Evolutionary conservation across 2,329 filamentous ascomycete genomes (phyloP), one percentile per base, ranked within the genome.

Genomic region (Nemania sp.): DNA sequence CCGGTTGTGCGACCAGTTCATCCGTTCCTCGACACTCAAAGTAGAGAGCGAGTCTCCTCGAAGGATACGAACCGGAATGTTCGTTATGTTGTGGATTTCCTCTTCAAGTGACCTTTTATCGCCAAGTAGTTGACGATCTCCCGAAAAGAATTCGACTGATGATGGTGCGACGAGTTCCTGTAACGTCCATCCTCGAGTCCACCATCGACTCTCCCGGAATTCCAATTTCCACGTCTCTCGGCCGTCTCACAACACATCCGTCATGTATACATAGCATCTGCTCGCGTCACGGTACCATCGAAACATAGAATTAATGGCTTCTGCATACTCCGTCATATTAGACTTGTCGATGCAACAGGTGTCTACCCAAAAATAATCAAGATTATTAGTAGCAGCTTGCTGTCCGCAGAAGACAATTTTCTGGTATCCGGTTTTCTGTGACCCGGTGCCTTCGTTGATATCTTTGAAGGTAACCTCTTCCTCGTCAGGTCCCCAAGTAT

Each of bases 241-340:
- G 28, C 41, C 3, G n/a, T 11, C 20, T 36, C 34, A 28, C 28
- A 20, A 42, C 7, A 55, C 41, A 41, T 51, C 47, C n/a, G n/a
- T 9, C 9, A 56, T 36, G 20, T 52, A 56, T 3, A 48, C 48
- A 28, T 51, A 52, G 30, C 52, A 56, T 36, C 14, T 41, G 6
- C 9, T 33, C 12, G 47, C 52, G 14, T 48, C 20, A 5, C 12
- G 17, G 17, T 56, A 52, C 52, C 43, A 47, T 22, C 23, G 34
- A 42, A 51, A 45, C 31, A 51, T 51, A 9, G 39, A 37, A 44
- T 44, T 33, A 17, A 52, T 40, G 5, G 49, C 39, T 17, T 24
- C 11, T 1, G 34, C 8, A 34, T 33, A 19, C 23, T 41, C 34
- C 5, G 6, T 17, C 6, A 8, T n/a, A 24, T 46, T 52, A 1